Conservation (phyloP, 2,329 filamentous ascomycete genomes). For the Aspergillus thermomutatus region DNA sequence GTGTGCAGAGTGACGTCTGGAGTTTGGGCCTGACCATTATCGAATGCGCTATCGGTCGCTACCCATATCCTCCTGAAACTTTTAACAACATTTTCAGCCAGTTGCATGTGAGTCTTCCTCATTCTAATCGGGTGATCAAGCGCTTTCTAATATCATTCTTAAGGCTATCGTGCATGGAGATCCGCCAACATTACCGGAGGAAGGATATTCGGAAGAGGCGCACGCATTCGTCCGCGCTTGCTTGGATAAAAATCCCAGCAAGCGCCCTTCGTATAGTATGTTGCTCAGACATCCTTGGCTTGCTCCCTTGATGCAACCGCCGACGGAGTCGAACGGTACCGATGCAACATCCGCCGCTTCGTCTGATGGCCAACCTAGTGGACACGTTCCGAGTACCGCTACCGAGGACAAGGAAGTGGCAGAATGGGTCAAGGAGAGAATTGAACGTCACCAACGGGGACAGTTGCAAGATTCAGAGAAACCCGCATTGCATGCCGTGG, state of each 20-base stretch:
- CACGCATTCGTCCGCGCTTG: slow-evolving; percentile 85
- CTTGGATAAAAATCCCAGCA: slow-evolving; percentile 85
- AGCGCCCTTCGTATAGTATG: slow-evolving; percentile 91
- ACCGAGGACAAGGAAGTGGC: slow-evolving; percentile 79
- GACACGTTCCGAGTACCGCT: slow-evolving; percentile 34
- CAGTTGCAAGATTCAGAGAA: slow-evolving; percentile 55
- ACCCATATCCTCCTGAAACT: slow-evolving; percentile 95
- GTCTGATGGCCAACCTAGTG: slow-evolving; percentile 26
- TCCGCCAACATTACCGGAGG: slow-evolving; percentile 78
- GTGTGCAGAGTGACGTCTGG: slow-evolving; percentile 98
- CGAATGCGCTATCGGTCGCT: slow-evolving; percentile 89
- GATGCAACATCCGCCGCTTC: slow-evolving; percentile 36
- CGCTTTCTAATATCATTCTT: slow-evolving; percentile 6
- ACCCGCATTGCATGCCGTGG: slow-evolving; percentile 84
- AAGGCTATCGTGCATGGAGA: slow-evolving; percentile 97
- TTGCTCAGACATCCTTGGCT: slow-evolving; percentile 90
- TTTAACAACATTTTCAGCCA: slow-evolving; percentile 99
- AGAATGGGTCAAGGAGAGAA: slow-evolving; percentile 72
- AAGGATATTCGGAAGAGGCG: slow-evolving; percentile 74
- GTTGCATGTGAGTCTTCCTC: slow-evolving; percentile 69
- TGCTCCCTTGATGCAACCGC: slow-evolving; percentile 67
- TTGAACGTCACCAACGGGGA: slow-evolving; percentile 64
- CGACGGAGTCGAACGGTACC: slow-evolving; percentile 61
- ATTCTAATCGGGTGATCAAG: background rate
- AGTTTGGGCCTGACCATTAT: slow-evolving; percentile 91